A percentile compares a stretch with the other conserved stretches of the same genome.
These are phyloP conservation scores for Dacryopinax spathularia DNA, from an alignment of 768 basidiomycete genomes.

Conservation along the genomic window DNA sequence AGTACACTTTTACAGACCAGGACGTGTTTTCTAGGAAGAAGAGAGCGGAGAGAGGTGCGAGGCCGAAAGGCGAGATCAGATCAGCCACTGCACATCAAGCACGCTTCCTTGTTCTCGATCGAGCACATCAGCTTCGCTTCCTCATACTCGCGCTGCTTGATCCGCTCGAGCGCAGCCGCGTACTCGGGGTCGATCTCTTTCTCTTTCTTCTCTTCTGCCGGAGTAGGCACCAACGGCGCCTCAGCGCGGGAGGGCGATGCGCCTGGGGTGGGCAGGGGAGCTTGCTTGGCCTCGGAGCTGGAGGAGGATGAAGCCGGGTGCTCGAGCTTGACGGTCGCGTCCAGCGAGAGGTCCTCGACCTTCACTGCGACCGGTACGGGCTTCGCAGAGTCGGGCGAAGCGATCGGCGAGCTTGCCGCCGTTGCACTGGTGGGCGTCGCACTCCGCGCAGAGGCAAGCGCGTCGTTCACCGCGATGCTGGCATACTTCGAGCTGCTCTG, in stretches of 20 bases:
- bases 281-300: neutral
- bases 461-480: conserved; percentile 9
- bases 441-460: conserved; percentile 15
- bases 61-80: neutral
- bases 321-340: neutral
- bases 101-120: conserved; percentile 87
- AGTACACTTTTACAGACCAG: neutral
- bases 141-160: conserved; percentile 59
- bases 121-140: conserved; percentile 73
- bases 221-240: conserved; percentile 7
- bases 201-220: conserved; percentile 24
- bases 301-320: too few relatives aligned
- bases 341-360: conserved; percentile 25
- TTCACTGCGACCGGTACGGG: conserved; percentile 9
- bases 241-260: neutral
- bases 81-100: conserved; percentile 66
- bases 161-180: conserved; percentile 58
- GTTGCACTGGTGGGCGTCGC: conserved; percentile 2
- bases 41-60: neutral
- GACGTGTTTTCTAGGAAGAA: neutral
- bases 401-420: neutral
- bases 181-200: conserved; percentile 52
- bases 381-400: conserved; percentile 5
- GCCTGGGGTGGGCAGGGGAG: conserved; percentile 10
- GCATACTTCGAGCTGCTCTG: neutral